Conservation (phyloP, 441 rosid species). For the Eutrema salsugineum region DNA sequence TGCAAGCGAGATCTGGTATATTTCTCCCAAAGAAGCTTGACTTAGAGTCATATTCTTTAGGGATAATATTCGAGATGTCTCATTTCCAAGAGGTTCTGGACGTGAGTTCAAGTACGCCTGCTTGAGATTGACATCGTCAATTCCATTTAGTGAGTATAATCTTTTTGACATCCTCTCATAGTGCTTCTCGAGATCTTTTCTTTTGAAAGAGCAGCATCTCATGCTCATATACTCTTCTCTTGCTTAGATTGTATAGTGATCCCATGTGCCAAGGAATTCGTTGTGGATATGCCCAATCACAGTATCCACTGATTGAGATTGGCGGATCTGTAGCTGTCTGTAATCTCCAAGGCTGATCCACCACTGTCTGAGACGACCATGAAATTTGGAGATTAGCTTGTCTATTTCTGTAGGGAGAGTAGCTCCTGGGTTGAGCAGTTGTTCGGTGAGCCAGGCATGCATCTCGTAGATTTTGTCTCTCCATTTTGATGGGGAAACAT, state of each 20-base stretch:
- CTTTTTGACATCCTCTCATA: no score
- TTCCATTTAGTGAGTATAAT: no score
- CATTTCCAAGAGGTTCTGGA: no score
- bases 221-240: not conserved
- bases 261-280: not conserved
- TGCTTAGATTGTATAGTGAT: not conserved
- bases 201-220: not conserved
- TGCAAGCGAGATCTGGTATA: no score
- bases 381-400: not conserved
- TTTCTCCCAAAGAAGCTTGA: no score
- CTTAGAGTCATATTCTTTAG: no score
- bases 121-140: no score
- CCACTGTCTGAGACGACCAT: not conserved
- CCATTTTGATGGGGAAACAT: no score
- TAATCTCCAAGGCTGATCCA: not conserved
- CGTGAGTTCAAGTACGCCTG: no score
- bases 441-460: not conserved
- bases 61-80: no score
- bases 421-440: not conserved
- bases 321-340: not conserved
- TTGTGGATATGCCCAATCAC: not conserved
- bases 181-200: no score
- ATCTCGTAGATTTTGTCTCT: no score
- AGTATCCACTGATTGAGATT: not conserved
- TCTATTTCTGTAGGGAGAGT: not conserved